Evolutionary conservation across 2,329 filamentous ascomycete species (phyloP), one percentile per base, ranked within the genome.

Genomic region (Exophiala viscosa): DNA sequence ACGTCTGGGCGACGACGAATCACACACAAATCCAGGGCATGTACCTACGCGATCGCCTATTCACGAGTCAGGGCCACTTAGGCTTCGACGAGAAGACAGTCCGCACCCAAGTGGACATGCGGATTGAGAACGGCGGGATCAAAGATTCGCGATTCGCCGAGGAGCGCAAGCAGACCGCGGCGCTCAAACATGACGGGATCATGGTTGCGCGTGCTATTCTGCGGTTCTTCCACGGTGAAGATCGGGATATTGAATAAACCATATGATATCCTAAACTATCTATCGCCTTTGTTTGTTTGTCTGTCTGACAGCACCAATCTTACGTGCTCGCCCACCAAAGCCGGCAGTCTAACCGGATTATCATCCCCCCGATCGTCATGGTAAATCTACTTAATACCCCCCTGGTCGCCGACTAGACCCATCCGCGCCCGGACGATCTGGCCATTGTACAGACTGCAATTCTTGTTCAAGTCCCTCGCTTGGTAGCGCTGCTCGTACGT

Each of bases 141-240:
- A 64, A 67, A 32, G 63, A 70, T 48, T 62, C 67, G 13, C 63
- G 69, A 31, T 67, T 71, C 55, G 72, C 66, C 34, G 62, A 66
- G 45, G 64, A 66, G 38, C 67, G 67, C 10, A 66, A 67, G 38
- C 66, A 73, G 63, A 70, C 63, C 46, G 67, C 68, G n/a, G 60
- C 67, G 61, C 43, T 70, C 58, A 66, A 69, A 49, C 71, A 73
- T 53, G 71, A 73, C 62, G 69, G 71, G 1, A 60, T 70, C 10
- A 55, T 69, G 20, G 68, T 73, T 48, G 70, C 70, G 1, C 65
- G 61, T 18, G 69, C 69, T 7, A 67, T 72, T 45, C 53, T 72
- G 62, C 62, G 77, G 49, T 68, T 81, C 46, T 80, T 81, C 55
- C 69, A 74, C 46, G 73, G 70, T 41, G 76, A 79, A 38, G 73